phyloP scores from a whole-genome alignment of 2,329 filamentous ascomycete genomes.

The Hypoxylon sp. region DNA sequence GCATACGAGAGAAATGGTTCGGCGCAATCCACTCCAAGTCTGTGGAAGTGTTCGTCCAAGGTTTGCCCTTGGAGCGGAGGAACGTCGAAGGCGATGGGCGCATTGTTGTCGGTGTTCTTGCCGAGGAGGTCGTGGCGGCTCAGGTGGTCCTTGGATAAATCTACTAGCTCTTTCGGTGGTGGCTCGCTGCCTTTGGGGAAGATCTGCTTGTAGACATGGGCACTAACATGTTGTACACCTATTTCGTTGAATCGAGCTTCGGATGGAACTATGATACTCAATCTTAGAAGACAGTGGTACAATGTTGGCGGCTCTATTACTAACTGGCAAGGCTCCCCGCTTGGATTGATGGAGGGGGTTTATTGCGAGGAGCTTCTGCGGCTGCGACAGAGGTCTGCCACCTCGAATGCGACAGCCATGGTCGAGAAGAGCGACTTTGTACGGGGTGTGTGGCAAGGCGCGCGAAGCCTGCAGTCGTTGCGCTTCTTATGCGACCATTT shows the following conservation, averaged over 20 bases:
- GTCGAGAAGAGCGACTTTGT: conserved; percentile 52
- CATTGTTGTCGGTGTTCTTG: conserved; percentile 83
- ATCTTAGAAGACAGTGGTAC: conserved; percentile 32
- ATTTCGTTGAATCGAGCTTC: conserved; percentile 88
- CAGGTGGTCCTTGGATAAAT: conserved; percentile 85
- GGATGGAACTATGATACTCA: conserved; percentile 58
- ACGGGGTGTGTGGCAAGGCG: conserved; percentile 63
- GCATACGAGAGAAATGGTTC: conserved; percentile 84
- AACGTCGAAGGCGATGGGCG: conserved; percentile 87
- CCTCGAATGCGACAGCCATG: conserved; percentile 53
- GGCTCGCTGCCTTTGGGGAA: conserved; percentile 71
- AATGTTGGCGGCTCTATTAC: conserved; percentile 39
- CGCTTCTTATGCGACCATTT: conserved; percentile 55
- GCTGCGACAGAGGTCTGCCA: conserved; percentile 54
- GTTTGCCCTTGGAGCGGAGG: conserved; percentile 82
- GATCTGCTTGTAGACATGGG: conserved; percentile 83
- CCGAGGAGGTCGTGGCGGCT: conserved; percentile 86
- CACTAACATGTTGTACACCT: conserved; percentile 92
- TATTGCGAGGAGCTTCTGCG: conserved; percentile 34
- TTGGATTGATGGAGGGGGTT: conserved; percentile 28
- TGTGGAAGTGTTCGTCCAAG: conserved; percentile 94
- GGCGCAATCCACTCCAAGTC: conserved; percentile 84
- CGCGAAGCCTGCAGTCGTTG: conserved; percentile 60
- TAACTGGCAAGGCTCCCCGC: conserved; percentile 57
- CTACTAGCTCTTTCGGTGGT: conserved; percentile 77